Conservation (phyloP, 2,329 filamentous ascomycete species). For the Thielaviopsis populi region DNA sequence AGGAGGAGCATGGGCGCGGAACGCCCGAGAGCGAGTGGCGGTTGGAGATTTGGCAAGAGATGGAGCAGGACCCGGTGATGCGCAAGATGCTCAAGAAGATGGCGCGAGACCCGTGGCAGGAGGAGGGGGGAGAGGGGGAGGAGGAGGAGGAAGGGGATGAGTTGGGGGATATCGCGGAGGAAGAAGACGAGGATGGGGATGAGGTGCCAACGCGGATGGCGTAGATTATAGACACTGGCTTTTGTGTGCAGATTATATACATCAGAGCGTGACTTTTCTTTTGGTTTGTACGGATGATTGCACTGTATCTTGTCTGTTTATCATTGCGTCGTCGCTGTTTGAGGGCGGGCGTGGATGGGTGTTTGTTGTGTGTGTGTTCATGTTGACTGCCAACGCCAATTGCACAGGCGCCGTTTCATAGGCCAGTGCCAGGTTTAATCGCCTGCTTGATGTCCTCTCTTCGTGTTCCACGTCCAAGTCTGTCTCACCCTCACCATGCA, state of each 20-base stretch:
- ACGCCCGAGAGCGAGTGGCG: conserved; percentile 29
- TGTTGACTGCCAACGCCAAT: background rate
- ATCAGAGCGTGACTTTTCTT: background rate
- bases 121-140: too few relatives aligned
- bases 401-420: background rate
- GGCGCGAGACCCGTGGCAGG: conserved; percentile 22
- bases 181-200: conserved; percentile 11
- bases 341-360: background rate
- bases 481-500: background rate
- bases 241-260: background rate
- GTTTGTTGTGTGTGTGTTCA: background rate
- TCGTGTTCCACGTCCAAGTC: background rate
- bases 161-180: conserved; percentile 8
- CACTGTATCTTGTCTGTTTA: too few relatives aligned
- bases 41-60: conserved; percentile 42
- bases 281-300: background rate
- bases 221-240: background rate
- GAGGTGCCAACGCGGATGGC: background rate
- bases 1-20: conserved; percentile 11
- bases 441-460: background rate
- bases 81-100: conserved; percentile 29
- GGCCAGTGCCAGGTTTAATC: background rate
- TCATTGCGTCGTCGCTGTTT: too few relatives aligned
- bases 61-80: conserved; percentile 37
- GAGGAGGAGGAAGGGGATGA: conserved; percentile 6